Evolutionary conservation across 2,329 filamentous ascomycete species (phyloP), one percentile per base, ranked within the genome.

Genomic region (Alternaria dauci): DNA sequence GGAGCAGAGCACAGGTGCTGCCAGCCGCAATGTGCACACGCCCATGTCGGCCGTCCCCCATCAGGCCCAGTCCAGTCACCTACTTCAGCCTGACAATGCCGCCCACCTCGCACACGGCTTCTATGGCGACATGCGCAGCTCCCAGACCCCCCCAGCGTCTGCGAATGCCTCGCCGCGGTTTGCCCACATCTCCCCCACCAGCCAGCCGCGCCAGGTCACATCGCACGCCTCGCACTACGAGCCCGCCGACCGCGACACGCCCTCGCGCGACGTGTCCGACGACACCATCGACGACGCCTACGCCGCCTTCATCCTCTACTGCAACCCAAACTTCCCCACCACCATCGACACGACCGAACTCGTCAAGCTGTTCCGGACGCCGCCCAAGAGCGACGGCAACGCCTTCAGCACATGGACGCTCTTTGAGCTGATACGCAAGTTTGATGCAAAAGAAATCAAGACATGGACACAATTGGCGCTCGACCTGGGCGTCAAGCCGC

Each of bases 401-500:
- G 88, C 84, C 60, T 97, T 97, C 75, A 91, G 88, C 71, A 91
- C 91, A 0, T 96, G 88, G 77, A 83, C 83, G 8, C 82, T 97
- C 20, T 96, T 89, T 75, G 86, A 92, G 72, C 84, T 97, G 53
- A 92, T 97, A 72, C 84, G 86, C 65, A 89, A 90, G 76, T 87
- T 96, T 53, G 91, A 96, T 66, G 81, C 83, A 23, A 94, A 92
- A 73, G 92, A 96, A 72, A 89, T 97, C 76, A 95, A 94, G 79
- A 97, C 93, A 0, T 97, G 94, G 94, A 92, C 91, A 41, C 92
- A 97, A 76, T 77, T 97, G 68, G 94, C 92, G 0, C 86, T 94
- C 54, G 90, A 91, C 71, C 82, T 97, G n/a, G 94, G 94, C 9
- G 94, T 97, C 16, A 92, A 96, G 72, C 90, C 91, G 3, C 93